These are phyloP conservation scores for Capronia epimyces DNA, from an alignment of 2,329 filamentous ascomycete genomes.

Conservation along the genomic window DNA sequence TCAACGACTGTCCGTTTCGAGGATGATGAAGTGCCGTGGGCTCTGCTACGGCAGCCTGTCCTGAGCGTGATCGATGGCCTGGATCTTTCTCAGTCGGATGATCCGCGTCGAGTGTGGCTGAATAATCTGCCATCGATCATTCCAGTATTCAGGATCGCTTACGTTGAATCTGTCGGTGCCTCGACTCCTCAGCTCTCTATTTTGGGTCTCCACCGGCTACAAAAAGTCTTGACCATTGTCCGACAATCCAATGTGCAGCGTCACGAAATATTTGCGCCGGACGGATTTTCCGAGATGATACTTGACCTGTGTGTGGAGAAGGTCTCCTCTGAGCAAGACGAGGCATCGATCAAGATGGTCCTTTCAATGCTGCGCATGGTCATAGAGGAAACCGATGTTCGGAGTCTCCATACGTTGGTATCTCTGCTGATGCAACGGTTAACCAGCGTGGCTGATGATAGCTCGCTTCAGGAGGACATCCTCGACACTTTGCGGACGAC, in stretches of 20 bases:
- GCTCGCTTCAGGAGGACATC: slow-evolving; percentile 16
- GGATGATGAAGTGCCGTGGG: slow-evolving; percentile 25
- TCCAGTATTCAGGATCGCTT: slow-evolving; percentile 21
- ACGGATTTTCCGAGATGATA: slow-evolving; percentile 18
- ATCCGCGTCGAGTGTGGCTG: slow-evolving; percentile 23
- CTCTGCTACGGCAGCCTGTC: slow-evolving; percentile 20
- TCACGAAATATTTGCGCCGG: slow-evolving; percentile 16
- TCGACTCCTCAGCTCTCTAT: slow-evolving; percentile 13
- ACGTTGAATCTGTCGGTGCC: slow-evolving; percentile 5
- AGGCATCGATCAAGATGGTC: slow-evolving; percentile 10
- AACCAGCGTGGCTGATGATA: slow-evolving; percentile 7
- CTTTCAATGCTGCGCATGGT: slow-evolving; percentile 20
- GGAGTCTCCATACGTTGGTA: slow-evolving; percentile 11
- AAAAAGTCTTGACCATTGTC: slow-evolving; percentile 20
- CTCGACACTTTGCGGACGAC: slow-evolving; percentile 25
- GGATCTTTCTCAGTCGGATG: slow-evolving; percentile 8
- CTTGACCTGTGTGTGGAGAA: slow-evolving; percentile 18
- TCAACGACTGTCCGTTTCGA: slow-evolving; percentile 7
- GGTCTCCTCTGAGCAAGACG: slow-evolving; percentile 1
- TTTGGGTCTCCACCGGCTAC: slow-evolving; percentile 20
- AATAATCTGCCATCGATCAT: slow-evolving; percentile 17
- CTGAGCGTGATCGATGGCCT: slow-evolving; percentile 20
- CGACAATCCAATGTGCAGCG: slow-evolving; percentile 16
- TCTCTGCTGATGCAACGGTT: slow-evolving; percentile 20
- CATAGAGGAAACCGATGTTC: slow-evolving; percentile 16